A percentile compares a stretch with the other conserved stretches of the same genome.
These are phyloP conservation scores for Coniochaeta sp. DNA, from an alignment of 2,329 filamentous ascomycete species.

Conservation along the genomic window DNA sequence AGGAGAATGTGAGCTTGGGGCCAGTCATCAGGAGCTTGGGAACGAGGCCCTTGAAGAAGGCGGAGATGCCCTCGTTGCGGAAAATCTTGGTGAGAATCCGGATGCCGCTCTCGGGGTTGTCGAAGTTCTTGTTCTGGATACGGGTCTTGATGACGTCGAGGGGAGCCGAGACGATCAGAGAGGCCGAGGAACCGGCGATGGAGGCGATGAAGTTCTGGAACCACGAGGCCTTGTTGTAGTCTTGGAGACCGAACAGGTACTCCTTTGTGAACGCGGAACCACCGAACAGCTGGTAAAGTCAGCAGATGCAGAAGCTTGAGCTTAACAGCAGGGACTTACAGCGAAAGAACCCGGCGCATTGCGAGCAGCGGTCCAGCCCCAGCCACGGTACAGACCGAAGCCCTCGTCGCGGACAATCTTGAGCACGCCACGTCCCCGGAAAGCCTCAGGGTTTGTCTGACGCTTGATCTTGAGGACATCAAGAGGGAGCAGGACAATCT, in stretches of 20 bases:
- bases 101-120: constrained; percentile 93
- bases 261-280: constrained; percentile 97
- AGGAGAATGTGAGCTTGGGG: constrained; percentile 97
- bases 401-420: constrained; percentile 90
- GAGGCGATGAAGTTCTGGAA: constrained; percentile 96
- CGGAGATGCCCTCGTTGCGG: constrained; percentile 74
- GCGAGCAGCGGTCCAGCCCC: constrained; percentile 94
- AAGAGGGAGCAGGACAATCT: constrained; percentile 89
- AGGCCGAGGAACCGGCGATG: constrained; percentile 88
- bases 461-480: constrained; percentile 99
- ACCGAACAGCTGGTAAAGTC: constrained; percentile 69
- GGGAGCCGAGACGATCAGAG: constrained; percentile 91
- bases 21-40: constrained; percentile 99
- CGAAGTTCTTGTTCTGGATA: constrained; percentile 98
- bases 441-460: constrained; percentile 97
- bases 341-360: constrained; percentile 97
- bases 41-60: constrained; percentile 96
- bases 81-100: constrained; percentile 89
- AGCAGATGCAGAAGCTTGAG: constrained; percentile 5
- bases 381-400: constrained; percentile 90
- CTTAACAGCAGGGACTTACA: constrained; percentile 50
- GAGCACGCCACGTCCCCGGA: constrained; percentile 86
- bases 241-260: constrained; percentile 79
- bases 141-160: constrained; percentile 97
- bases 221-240: constrained; percentile 96